These are phyloP conservation scores for Lentinula novae-zelandiae DNA, from an alignment of 1,284 basidiomycete species.

Conservation along the genomic window DNA sequence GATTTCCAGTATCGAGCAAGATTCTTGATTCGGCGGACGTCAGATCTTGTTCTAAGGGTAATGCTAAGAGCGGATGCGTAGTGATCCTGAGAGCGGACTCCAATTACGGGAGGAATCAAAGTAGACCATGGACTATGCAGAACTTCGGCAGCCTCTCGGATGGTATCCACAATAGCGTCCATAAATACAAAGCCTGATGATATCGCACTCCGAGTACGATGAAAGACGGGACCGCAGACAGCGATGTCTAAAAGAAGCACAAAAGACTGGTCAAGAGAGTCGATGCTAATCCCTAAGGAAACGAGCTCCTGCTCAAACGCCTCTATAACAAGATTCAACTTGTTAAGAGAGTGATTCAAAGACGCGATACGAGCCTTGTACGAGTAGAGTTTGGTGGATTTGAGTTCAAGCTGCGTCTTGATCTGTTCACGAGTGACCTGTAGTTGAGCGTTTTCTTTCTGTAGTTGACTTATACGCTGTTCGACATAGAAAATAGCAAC, in stretches of 20 bases:
- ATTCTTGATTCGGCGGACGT: slow-evolving; percentile 38
- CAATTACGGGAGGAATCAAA: slow-evolving; percentile 38
- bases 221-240: slow-evolving; percentile 29
- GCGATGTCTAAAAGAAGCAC: slow-evolving; percentile 31
- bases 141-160: slow-evolving; percentile 37
- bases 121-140: slow-evolving; percentile 40
- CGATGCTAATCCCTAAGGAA: slow-evolving; percentile 3
- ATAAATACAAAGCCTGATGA: slow-evolving; percentile 32
- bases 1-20: slow-evolving; percentile 47
- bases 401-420: slow-evolving; percentile 16
- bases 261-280: slow-evolving; percentile 30
- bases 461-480: slow-evolving; percentile 20
- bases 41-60: slow-evolving; percentile 40
- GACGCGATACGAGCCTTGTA: slow-evolving; percentile 3
- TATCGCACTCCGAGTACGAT: slow-evolving; percentile 26
- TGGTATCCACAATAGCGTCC: slow-evolving; percentile 42
- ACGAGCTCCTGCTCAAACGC: neutral
- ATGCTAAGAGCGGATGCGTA: slow-evolving; percentile 47
- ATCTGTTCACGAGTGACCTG: slow-evolving; percentile 25
- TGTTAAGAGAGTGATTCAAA: slow-evolving; percentile 12
- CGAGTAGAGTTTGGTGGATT: slow-evolving; percentile 3
- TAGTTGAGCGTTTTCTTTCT: slow-evolving; percentile 25
- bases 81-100: slow-evolving; percentile 39
- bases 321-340: slow-evolving; percentile 3
- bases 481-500: slow-evolving; percentile 18